These are phyloP conservation scores for Sideroxylon spinosum DNA, from an alignment of 179 eudicot species.

Conservation along the genomic window DNA sequence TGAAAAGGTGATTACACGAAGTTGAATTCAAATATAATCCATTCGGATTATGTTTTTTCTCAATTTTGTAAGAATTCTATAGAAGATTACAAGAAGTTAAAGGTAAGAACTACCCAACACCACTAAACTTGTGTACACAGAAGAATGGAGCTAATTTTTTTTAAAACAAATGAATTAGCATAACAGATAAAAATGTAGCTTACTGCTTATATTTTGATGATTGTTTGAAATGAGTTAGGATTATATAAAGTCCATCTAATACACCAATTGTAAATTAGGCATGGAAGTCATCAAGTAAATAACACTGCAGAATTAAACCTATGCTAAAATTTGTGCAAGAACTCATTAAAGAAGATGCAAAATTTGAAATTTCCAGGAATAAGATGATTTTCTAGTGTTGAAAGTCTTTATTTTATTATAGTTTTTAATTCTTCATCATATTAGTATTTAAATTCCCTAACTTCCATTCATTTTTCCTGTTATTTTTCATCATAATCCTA, in stretches of 20 bases:
- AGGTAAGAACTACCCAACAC: neutral
- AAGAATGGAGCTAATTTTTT: neutral
- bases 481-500: no score
- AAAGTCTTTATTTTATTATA: no score
- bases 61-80: neutral
- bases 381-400: no score
- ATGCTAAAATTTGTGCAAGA: neutral
- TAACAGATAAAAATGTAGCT: neutral
- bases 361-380: constrained; percentile 31
- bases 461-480: no score
- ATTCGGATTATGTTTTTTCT: no score
- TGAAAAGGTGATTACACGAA: no score
- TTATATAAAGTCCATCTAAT: neutral
- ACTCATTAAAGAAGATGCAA: neutral
- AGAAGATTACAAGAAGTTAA: neutral
- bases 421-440: no score
- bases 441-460: no score
- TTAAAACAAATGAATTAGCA: neutral
- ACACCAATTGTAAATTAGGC: neutral
- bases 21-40: no score
- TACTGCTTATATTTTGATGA: neutral
- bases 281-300: neutral
- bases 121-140: neutral
- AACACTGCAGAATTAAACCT: neutral
- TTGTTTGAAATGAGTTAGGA: no score